Evolutionary conservation across 441 rosid genomes (phyloP).

Genomic region (Pelargonium australe): DNA sequence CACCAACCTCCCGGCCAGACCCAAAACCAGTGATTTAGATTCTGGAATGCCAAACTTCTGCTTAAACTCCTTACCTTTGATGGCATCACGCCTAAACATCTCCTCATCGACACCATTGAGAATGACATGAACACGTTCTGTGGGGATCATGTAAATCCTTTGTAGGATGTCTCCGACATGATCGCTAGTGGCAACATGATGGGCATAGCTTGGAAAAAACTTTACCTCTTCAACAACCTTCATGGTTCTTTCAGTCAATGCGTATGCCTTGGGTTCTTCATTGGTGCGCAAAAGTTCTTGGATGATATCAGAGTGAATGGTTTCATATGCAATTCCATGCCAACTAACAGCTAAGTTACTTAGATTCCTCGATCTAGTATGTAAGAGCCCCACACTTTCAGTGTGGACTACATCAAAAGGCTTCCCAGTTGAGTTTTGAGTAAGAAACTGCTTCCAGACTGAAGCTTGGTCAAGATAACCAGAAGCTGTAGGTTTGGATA

Average conservation of each 20-base stretch:
- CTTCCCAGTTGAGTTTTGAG: slow-evolving; percentile 55
- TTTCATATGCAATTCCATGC: slow-evolving; percentile 92
- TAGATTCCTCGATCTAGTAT: slow-evolving; percentile 64
- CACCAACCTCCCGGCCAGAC: slow-evolving; percentile 87
- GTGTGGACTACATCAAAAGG: slow-evolving; percentile 81
- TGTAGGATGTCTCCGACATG: slow-evolving; percentile 79
- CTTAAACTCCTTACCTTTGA: slow-evolving; percentile 39
- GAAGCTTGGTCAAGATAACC: slow-evolving; percentile 73
- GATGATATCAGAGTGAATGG: slow-evolving; percentile 79
- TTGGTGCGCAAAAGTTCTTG: slow-evolving; percentile 62
- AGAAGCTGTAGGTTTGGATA: slow-evolving; percentile 58
- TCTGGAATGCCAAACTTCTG: slow-evolving; percentile 42
- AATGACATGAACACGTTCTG: slow-evolving; percentile 76
- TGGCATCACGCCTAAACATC: slow-evolving; percentile 52
- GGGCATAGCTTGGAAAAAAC: slow-evolving; percentile 70
- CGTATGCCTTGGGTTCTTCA: slow-evolving; percentile 42
- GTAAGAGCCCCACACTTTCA: slow-evolving; percentile 76
- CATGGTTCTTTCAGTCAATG: slow-evolving; percentile 47
- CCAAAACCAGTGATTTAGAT: slow-evolving; percentile 45
- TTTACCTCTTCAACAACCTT: slow-evolving; percentile 74
- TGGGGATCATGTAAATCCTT: slow-evolving; percentile 86
- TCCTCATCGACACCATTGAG: slow-evolving; percentile 72
- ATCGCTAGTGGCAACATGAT: slow-evolving; percentile 89
- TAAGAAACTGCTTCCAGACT: slow-evolving; percentile 58
- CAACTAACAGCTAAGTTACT: slow-evolving; percentile 63